Evolutionary conservation across 495 filamentous ascomycete genomes (phyloP).

Genomic region (Arthonia radiata): DNA sequence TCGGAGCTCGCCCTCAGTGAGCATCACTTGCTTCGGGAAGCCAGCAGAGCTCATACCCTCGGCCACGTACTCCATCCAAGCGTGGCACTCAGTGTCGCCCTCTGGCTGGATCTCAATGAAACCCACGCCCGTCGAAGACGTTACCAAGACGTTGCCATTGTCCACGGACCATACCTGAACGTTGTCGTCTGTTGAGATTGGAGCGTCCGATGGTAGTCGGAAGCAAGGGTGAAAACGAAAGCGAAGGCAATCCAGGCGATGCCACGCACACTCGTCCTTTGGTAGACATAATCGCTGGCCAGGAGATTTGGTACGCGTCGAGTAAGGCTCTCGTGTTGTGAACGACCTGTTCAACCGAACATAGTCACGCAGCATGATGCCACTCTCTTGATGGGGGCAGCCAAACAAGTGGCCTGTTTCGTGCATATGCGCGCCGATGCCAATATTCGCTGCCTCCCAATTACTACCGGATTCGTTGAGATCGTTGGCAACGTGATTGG

Average conservation of each 20-base stretch:
- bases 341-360: slow-evolving; percentile 65
- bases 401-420: slow-evolving; percentile 73
- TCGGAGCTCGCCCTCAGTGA: slow-evolving; percentile 55
- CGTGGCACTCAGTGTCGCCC: slow-evolving; percentile 46
- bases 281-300: slow-evolving; percentile 44
- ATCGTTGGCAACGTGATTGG: slow-evolving; percentile 57
- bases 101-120: slow-evolving; percentile 61
- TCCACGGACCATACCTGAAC: slow-evolving; percentile 77
- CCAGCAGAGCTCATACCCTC: slow-evolving; percentile 28
- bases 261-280: slow-evolving; percentile 69
- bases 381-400: slow-evolving; percentile 64
- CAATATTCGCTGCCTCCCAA: slow-evolving; percentile 78
- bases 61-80: slow-evolving; percentile 51
- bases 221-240: slow-evolving; percentile 88
- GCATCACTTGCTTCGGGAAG: slow-evolving; percentile 40
- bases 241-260: slow-evolving; percentile 62
- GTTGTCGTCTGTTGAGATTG: slow-evolving; percentile 40
- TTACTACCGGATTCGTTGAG: slow-evolving; percentile 61
- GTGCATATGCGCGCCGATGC: slow-evolving; percentile 78
- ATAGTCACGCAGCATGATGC: slow-evolving; percentile 77
- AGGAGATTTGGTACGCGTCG: slow-evolving; percentile 57
- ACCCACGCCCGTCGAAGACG: slow-evolving; percentile 55
- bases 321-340: slow-evolving; percentile 49
- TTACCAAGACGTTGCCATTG: slow-evolving; percentile 52
- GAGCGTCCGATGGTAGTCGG: slow-evolving; percentile 48